Evolutionary conservation across 257 asterid species (phyloP).

Genomic region (Vinca minor): DNA sequence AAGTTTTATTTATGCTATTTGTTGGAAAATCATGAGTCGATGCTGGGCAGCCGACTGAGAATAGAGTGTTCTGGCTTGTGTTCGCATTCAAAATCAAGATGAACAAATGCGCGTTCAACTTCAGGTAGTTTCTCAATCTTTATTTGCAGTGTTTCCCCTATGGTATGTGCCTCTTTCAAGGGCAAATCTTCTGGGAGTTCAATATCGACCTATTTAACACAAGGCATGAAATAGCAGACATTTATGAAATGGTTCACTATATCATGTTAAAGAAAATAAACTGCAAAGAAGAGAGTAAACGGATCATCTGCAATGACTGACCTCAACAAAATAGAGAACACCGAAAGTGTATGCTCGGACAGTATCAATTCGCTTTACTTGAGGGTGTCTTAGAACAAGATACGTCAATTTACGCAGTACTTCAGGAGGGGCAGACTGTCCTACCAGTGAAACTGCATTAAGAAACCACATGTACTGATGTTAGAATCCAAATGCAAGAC

Average conservation of each 20-base stretch:
- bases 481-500: background rate
- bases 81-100: constrained; percentile 67
- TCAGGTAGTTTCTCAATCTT: constrained; percentile 80
- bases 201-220: constrained; percentile 55
- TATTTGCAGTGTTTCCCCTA: constrained; percentile 71
- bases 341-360: constrained; percentile 97
- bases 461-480: constrained; percentile 3
- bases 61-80: constrained; percentile 89
- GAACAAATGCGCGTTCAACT: constrained; percentile 91
- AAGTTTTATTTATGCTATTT: too few species aligned
- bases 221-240: background rate
- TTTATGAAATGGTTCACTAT: background rate
- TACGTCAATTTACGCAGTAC: constrained; percentile 69
- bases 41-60: constrained; percentile 62
- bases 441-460: constrained; percentile 62
- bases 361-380: constrained; percentile 72
- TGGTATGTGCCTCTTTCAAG: constrained; percentile 73
- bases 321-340: constrained; percentile 84
- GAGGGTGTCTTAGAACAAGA: constrained; percentile 74
- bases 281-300: background rate
- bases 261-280: background rate
- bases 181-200: constrained; percentile 83
- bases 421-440: constrained; percentile 84
- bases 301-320: constrained; percentile 17
- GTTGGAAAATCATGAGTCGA: constrained; percentile 39